These are phyloP conservation scores for Naegleria gruberi DNA, from an alignment of 208 protist species.

Conservation along the genomic window DNA sequence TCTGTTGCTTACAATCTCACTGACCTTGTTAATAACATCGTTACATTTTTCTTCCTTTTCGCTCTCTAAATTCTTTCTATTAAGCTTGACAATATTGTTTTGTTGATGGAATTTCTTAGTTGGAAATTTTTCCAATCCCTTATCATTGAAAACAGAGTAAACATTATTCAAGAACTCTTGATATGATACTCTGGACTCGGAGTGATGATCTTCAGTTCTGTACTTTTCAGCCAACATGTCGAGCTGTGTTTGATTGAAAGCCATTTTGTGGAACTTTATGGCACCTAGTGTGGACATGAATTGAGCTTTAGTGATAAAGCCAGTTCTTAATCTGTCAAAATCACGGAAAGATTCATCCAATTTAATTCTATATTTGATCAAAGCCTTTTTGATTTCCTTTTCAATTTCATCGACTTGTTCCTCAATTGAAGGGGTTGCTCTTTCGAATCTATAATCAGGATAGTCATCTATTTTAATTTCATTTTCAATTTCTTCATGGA, in stretches of 20 bases:
- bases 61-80: conserved; percentile 41
- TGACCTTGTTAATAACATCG: conserved; percentile 51
- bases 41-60: conserved; percentile 45
- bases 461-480: not conserved
- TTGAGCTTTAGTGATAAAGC: conserved; percentile 58
- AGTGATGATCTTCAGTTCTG: conserved; percentile 21
- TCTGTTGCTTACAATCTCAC: conserved; percentile 49
- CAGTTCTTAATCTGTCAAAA: conserved; percentile 69
- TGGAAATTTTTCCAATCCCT: conserved; percentile 27
- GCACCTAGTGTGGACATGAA: conserved; percentile 66
- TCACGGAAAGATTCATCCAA: conserved; percentile 65
- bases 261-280: conserved; percentile 61
- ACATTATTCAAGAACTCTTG: conserved; percentile 30
- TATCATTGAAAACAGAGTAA: conserved; percentile 22
- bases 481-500: conserved; percentile 7
- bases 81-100: not conserved
- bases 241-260: conserved; percentile 56
- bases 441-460: not conserved
- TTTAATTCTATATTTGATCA: conserved; percentile 59
- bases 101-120: not conserved
- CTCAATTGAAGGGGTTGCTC: not conserved
- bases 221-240: conserved; percentile 58
- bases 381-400: conserved; percentile 37
- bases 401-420: not conserved
- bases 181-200: conserved; percentile 23